A percentile compares a stretch with the other conserved stretches of the same genome.
Evolutionary conservation across 768 basidiomycete species (phyloP).

Genomic region (Leucocoprinus sp.): DNA sequence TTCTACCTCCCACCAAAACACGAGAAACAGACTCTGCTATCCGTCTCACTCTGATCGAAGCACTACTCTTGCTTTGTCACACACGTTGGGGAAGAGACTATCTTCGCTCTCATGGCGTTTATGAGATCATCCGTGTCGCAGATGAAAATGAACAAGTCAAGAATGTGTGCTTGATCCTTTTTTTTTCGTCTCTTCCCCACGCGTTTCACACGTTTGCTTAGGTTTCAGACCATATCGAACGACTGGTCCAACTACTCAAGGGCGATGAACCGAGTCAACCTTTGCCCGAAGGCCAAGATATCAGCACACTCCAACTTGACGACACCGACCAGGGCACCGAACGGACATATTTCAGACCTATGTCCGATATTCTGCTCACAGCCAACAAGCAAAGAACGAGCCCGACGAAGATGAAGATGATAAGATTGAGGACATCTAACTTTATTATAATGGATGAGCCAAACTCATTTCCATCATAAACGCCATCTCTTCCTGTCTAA

Average conservation of each 20-base stretch:
- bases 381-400: conserved; percentile 6
- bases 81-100: conserved; percentile 84
- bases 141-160: conserved; percentile 78
- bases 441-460: not conserved
- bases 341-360: conserved; percentile 16
- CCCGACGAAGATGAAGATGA: conserved; percentile 54
- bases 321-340: conserved; percentile 12
- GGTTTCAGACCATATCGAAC: conserved; percentile 84
- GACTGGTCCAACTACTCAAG: conserved; percentile 81
- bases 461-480: too few species aligned
- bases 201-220: conserved; percentile 21
- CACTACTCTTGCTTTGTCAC: conserved; percentile 80
- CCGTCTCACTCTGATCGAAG: conserved; percentile 82
- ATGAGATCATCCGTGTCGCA: conserved; percentile 71
- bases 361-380: conserved; percentile 1
- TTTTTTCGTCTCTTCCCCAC: not conserved
- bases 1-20: conserved; percentile 76
- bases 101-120: conserved; percentile 73
- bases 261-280: conserved; percentile 59
- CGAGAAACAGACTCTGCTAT: conserved; percentile 74
- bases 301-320: conserved; percentile 15
- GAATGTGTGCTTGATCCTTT: conserved; percentile 42
- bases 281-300: conserved; percentile 27
- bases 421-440: conserved; percentile 52
- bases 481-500: too few species aligned